Conservation (phyloP, 2,329 filamentous ascomycete genomes). For the Colletotrichum orchidophilum region DNA sequence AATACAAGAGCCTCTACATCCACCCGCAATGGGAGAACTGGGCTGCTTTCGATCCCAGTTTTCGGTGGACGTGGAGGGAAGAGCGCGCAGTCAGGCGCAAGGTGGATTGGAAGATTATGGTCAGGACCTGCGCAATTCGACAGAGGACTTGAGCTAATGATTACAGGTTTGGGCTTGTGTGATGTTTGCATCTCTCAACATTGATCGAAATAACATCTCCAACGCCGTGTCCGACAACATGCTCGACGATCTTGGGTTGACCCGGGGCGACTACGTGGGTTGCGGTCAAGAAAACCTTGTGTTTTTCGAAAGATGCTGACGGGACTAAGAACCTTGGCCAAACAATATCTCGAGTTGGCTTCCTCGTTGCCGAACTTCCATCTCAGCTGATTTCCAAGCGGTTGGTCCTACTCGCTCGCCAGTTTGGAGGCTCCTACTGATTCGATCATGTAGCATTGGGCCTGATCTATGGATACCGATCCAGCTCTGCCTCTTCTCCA, state of each 20-base stretch:
- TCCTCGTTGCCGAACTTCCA: constrained; percentile 67
- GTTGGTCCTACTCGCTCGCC: constrained; percentile 44
- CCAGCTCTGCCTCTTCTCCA: constrained; percentile 35
- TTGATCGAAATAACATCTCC: constrained; percentile 38
- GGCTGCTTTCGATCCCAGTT: constrained; percentile 43
- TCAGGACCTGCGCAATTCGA: constrained; percentile 37
- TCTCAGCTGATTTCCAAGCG: constrained; percentile 69
- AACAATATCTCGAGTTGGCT: constrained; percentile 62
- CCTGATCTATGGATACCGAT: constrained; percentile 44
- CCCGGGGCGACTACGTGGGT: constrained; percentile 42
- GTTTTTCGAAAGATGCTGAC: background rate
- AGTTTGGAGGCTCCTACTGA: background rate
- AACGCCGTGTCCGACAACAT: constrained; percentile 40
- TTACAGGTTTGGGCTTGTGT: constrained; percentile 41
- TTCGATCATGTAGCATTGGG: constrained; percentile 33
- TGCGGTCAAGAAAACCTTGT: background rate
- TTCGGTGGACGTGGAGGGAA: constrained; percentile 46
- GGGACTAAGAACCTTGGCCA: constrained; percentile 58
- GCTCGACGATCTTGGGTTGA: constrained; percentile 52
- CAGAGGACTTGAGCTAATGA: constrained; percentile 33
- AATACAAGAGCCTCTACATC: constrained; percentile 46
- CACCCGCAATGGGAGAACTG: constrained; percentile 49
- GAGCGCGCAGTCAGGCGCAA: constrained; percentile 41
- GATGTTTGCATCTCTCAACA: constrained; percentile 39
- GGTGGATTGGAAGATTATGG: constrained; percentile 47